phyloP scores from a whole-genome alignment of 176 grass and related monocot species.

The Oryza meyeriana region DNA sequence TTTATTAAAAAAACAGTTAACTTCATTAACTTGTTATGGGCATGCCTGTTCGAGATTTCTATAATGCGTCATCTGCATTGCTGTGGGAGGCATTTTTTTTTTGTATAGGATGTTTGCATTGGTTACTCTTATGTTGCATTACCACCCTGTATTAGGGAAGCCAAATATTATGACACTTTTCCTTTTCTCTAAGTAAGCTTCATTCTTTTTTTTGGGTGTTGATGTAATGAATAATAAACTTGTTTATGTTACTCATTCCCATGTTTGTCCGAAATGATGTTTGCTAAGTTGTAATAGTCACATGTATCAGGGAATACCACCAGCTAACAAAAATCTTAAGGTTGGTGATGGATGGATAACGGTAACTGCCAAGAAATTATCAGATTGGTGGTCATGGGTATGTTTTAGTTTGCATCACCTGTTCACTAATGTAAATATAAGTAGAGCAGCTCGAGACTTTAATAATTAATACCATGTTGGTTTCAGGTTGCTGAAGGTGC shows the following conservation, averaged over 20 bases:
- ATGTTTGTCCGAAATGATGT: not conserved
- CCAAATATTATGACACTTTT: not conserved
- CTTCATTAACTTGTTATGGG: not conserved
- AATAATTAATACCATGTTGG: constrained; percentile 26
- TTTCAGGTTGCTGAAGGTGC: constrained; percentile 80
- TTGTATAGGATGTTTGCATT: not conserved
- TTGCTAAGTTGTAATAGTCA: constrained; percentile 21
- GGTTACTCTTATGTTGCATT: not conserved
- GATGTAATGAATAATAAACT: not conserved
- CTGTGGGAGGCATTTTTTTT: not conserved
- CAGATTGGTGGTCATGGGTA: constrained; percentile 93
- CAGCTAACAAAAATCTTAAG: constrained; percentile 50
- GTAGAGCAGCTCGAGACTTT: not conserved
- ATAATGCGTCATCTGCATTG: not conserved
- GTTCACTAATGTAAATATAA: constrained; percentile 1
- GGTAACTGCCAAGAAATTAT: constrained; percentile 64
- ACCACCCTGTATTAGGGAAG: not conserved
- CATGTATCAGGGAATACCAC: constrained; percentile 82
- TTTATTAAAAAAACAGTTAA: not conserved
- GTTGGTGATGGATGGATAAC: constrained; percentile 66
- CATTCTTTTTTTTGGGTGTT: not conserved
- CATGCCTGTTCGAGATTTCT: not conserved
- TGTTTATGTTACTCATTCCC: not conserved
- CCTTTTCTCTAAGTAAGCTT: not conserved
- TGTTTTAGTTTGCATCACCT: constrained; percentile 9